Percentiles rank a stretch among this genome's conserved stretches.
These are phyloP conservation scores for Oryza longistaminata DNA, from an alignment of 176 grass and related monocot species.

Conservation along the genomic window DNA sequence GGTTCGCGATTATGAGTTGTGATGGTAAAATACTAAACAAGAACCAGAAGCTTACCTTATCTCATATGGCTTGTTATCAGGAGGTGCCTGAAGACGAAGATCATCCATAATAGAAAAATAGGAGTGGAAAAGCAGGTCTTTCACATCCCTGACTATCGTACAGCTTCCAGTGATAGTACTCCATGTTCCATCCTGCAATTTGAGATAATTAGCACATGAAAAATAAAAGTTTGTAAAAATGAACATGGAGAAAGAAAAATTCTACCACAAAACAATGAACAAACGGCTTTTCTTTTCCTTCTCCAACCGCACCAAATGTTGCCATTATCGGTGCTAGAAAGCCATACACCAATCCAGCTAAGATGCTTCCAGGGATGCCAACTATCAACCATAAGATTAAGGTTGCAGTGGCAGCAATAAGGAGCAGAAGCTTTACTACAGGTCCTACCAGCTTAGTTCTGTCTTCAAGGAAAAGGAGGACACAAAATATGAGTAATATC, in stretches of 20 bases:
- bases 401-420: conserved; percentile 52
- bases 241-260: conserved; percentile 4
- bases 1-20: conserved; percentile 1
- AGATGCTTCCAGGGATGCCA: conserved; percentile 68
- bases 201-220: conserved; percentile 1
- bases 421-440: conserved; percentile 81
- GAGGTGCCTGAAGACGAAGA: conserved; percentile 61
- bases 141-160: conserved; percentile 87
- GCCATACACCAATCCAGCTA: conserved; percentile 73
- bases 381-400: conserved; percentile 72
- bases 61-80: conserved; percentile 65
- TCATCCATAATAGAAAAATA: conserved; percentile 98
- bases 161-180: conserved; percentile 82
- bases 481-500: conserved; percentile 36
- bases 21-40: conserved; percentile 18
- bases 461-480: conserved; percentile 51
- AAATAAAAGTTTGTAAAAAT: not conserved
- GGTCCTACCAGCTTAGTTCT: conserved; percentile 89
- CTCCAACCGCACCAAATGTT: conserved; percentile 85
- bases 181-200: conserved; percentile 92
- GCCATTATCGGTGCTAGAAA: conserved; percentile 92
- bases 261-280: conserved; percentile 84
- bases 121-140: conserved; percentile 86
- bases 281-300: conserved; percentile 82
- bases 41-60: conserved; percentile 64